Percentiles rank a stretch among this genome's conserved stretches.
Evolutionary conservation across 2,329 filamentous ascomycete species (phyloP).

Genomic region (Clonostachys rosea): DNA sequence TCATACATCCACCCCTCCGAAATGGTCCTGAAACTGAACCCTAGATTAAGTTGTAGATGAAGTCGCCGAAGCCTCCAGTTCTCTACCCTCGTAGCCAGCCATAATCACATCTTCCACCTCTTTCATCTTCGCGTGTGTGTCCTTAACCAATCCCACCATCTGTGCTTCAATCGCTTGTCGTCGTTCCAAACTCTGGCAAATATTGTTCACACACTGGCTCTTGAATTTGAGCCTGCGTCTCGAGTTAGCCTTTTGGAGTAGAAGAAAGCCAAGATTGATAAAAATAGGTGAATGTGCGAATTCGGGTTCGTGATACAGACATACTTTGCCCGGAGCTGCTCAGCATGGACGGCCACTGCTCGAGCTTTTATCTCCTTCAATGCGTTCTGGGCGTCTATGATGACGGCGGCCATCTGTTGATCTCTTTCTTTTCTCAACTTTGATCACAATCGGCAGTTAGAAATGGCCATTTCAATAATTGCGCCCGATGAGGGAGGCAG

Average conservation of each 20-base stretch:
- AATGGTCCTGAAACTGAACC: too few relatives aligned
- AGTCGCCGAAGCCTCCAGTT: neutral
- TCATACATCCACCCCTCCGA: too few relatives aligned
- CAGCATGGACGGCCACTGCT: neutral
- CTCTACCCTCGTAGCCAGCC: conserved; percentile 2
- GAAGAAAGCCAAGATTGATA: neutral
- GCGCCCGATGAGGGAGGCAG: too few relatives aligned
- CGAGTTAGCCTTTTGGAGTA: neutral
- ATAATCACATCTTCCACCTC: conserved; percentile 4
- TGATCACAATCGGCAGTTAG: neutral
- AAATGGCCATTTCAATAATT: too few relatives aligned
- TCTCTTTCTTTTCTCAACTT: conserved; percentile 1
- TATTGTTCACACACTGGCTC: neutral
- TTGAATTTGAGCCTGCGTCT: conserved; percentile 1
- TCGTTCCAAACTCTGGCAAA: conserved; percentile 1
- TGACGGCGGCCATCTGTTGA: neutral
- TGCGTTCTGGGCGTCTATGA: neutral
- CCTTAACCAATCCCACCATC: neutral
- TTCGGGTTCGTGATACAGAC: neutral
- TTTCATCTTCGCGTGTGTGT: neutral
- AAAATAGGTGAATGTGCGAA: neutral
- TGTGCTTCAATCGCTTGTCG: conserved; percentile 2
- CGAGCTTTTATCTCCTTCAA: neutral
- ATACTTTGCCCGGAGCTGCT: neutral
- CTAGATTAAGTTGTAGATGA: too few relatives aligned